These are phyloP conservation scores for Amaranthus palmeri DNA, from an alignment of 148 eudicot genomes.

Conservation along the genomic window DNA sequence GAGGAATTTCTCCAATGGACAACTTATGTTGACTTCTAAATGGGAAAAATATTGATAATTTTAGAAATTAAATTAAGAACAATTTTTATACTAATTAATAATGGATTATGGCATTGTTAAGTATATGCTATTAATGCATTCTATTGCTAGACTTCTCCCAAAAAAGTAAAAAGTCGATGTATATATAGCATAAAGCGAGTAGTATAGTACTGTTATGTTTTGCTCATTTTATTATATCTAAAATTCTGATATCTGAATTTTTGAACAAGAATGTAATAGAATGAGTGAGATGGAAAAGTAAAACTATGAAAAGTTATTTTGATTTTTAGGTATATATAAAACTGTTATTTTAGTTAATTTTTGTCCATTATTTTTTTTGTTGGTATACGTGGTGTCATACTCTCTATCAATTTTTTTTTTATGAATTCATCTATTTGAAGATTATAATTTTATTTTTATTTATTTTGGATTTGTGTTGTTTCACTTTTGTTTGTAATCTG, in stretches of 20 bases:
- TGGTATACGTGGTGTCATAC: background rate
- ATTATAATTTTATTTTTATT: background rate
- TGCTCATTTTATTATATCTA: background rate
- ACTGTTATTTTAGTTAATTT: background rate
- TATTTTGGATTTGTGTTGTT: background rate
- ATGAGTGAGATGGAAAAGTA: too few species aligned
- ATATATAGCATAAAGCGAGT: conserved; percentile 9
- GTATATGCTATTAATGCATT: background rate
- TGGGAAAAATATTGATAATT: conserved; percentile 37
- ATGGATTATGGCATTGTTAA: conserved; percentile 3
- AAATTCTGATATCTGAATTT: too few species aligned
- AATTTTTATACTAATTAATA: background rate
- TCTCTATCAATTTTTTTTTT: background rate
- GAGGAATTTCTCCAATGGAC: conserved; percentile 23
- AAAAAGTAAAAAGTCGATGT: background rate
- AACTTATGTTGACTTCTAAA: conserved; percentile 27
- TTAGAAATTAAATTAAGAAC: background rate
- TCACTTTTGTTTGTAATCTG: background rate
- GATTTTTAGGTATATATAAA: background rate
- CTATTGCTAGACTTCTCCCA: background rate
- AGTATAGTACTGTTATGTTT: background rate
- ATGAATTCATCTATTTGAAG: background rate
- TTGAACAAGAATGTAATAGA: too few species aligned
- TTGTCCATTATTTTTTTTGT: conserved; percentile 1
- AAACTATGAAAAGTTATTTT: background rate